These are phyloP conservation scores for Apiotrichum mycotoxinovorans DNA, from an alignment of 1,284 basidiomycete genomes.

Conservation along the genomic window DNA sequence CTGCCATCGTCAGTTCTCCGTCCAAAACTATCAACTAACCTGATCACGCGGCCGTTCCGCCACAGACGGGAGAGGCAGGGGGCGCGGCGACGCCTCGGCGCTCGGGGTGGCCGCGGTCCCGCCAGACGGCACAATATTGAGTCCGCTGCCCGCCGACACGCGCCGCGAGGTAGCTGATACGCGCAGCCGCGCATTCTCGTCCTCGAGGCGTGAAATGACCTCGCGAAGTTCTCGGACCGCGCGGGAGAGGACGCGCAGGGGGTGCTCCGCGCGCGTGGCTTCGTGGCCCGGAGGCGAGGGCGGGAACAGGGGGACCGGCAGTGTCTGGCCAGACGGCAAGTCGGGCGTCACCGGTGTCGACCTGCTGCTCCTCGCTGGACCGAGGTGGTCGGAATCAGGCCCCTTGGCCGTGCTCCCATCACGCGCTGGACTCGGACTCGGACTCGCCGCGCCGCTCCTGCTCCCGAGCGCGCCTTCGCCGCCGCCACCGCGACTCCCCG, in stretches of 20 bases:
- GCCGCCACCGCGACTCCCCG: too few relatives aligned
- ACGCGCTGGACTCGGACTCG: background rate
- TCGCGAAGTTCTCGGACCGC: slow-evolving; percentile 41
- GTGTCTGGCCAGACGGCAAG: background rate
- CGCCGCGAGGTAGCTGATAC: background rate
- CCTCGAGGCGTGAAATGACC: slow-evolving; percentile 27
- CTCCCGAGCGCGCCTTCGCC: background rate
- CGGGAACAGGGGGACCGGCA: slow-evolving; percentile 32
- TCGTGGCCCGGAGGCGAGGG: slow-evolving; percentile 34
- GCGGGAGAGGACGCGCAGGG: slow-evolving; percentile 32
- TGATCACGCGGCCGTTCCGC: background rate
- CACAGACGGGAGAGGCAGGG: background rate
- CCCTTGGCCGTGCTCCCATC: background rate
- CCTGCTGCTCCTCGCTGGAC: background rate
- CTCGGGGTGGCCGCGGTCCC: background rate
- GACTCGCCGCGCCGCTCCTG: background rate
- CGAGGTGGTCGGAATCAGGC: too few relatives aligned
- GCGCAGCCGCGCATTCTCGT: slow-evolving; percentile 34
- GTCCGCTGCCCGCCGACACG: background rate
- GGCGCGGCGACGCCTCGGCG: background rate
- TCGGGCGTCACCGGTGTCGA: background rate
- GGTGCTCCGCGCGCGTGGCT: slow-evolving; percentile 23
- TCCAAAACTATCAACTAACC: background rate
- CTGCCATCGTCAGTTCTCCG: background rate
- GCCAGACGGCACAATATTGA: background rate